Evolutionary conservation across 306 rosid species (phyloP).

Genomic region (Cicer pinnatifidum): DNA sequence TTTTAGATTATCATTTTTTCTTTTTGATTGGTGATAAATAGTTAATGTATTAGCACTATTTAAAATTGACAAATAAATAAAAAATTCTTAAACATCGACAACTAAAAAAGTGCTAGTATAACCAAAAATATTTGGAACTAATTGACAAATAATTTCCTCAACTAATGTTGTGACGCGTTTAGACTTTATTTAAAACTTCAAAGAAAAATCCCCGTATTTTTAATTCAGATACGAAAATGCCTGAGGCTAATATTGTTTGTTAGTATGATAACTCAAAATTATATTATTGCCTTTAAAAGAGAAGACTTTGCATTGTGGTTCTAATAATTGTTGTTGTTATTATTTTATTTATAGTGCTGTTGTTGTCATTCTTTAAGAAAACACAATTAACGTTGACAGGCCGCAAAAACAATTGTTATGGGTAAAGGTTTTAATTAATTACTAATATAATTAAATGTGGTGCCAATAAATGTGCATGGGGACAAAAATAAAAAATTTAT

Average conservation of each 20-base stretch:
- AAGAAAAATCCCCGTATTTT: neutral
- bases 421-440: neutral
- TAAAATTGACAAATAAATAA: too few relatives aligned
- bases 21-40: too few relatives aligned
- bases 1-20: too few relatives aligned
- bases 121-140: too few relatives aligned
- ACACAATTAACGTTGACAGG: neutral
- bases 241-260: conserved; percentile 1
- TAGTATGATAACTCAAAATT: conserved; percentile 37
- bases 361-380: conserved; percentile 17
- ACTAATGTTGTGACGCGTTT: conserved; percentile 16
- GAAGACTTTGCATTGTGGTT: conserved; percentile 6
- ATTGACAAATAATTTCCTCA: neutral
- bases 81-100: too few relatives aligned
- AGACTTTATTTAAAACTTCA: neutral
- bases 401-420: neutral
- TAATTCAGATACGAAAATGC: neutral
- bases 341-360: neutral
- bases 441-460: too few relatives aligned
- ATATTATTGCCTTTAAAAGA: conserved; percentile 1
- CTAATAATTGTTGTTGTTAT: conserved; percentile 22
- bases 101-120: too few relatives aligned
- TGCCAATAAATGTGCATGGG: too few relatives aligned
- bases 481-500: too few relatives aligned
- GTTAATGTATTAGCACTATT: too few relatives aligned